Conservation (phyloP, 202 grass and related monocot species). For the Saccharum hybrid region DNA sequence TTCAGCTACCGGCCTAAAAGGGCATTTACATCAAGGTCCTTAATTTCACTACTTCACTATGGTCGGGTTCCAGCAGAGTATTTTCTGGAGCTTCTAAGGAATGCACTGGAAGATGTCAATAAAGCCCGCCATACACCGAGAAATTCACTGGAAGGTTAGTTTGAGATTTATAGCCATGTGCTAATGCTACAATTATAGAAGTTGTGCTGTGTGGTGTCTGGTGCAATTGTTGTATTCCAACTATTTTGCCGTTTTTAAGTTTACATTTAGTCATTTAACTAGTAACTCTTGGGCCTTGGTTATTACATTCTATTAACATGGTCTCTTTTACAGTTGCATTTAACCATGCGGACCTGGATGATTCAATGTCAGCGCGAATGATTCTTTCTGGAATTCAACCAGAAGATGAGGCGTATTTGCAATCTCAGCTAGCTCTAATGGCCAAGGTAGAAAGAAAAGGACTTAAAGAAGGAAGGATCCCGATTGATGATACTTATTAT, state of each 20-base stretch:
- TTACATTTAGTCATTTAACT: slow-evolving; percentile 5
- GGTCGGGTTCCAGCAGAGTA: slow-evolving; percentile 72
- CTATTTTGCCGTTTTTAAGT: neutral
- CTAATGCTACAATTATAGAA: neutral
- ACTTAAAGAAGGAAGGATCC: slow-evolving; percentile 60
- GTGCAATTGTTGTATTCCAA: neutral
- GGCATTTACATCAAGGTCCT: slow-evolving; percentile 62
- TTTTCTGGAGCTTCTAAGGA: slow-evolving; percentile 72
- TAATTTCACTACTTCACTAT: slow-evolving; percentile 66
- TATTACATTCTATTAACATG: neutral
- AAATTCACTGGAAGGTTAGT: slow-evolving; percentile 56
- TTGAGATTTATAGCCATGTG: neutral
- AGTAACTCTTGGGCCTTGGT: neutral
- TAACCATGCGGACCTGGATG: slow-evolving; percentile 63
- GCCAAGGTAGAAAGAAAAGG: slow-evolving; percentile 62
- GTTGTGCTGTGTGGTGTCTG: neutral
- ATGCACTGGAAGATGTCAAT: slow-evolving; percentile 48
- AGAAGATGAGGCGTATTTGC: slow-evolving; percentile 62
- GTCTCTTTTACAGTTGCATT: slow-evolving; percentile 64
- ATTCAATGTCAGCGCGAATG: slow-evolving; percentile 62
- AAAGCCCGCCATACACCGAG: slow-evolving; percentile 36
- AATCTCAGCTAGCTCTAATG: slow-evolving; percentile 53
- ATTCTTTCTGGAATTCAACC: slow-evolving; percentile 68
- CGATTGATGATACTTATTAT: slow-evolving; percentile 68
- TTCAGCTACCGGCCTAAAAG: slow-evolving; percentile 66